Base-by-base conservation (phyloP, 1,139 yeast genomes). In the Pichia sp. region DNA sequence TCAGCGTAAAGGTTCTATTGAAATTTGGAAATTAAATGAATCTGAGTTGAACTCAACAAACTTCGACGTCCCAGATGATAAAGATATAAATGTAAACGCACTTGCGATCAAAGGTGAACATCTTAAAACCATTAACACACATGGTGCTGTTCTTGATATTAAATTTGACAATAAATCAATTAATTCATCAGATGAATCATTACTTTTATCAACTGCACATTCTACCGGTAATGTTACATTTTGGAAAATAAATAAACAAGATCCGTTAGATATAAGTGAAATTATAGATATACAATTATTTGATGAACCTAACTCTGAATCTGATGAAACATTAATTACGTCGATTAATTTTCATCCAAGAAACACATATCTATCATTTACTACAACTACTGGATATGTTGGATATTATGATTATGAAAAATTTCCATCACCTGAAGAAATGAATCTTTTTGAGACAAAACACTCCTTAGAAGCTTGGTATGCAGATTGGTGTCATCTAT, bases 391-490 rank as follows among this genome's bases (percentile, higher is more conserved):
- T n/a, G 92, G 92, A 0, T 66, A 64, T 24, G 64, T 67, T 37
- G 68, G 72, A 0, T 45, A 67, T 0, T 61, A 68, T 35, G 69
- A 70, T 42, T 40, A 59, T 63, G 48, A 52, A 32, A 24, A 44
- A 37, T 47, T 22, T 11, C 33, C 38, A 23, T n/a, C 34, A 9
- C n/a, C 22, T 6, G 30, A 37, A 2, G 35, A 26, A 9, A 4
- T 20, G 2, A 16, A 16, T 1, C 30, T 31, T 28, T 37, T 53
- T 6, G 38, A 30, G 3, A 36, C 45, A 4, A 41, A 41, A 1
- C 97, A 90, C 60, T 71, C 73, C 3, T 64, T 87, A 31, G 97
- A 90, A 63, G 87, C 96, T 48, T 90, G 98, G 98, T 86, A 86
- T 5, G 87, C 87, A 4, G 76, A 78, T 2, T 84, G 82, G 67